Conservation (phyloP, 768 basidiomycete genomes). For the Ramaria rubella region DNA sequence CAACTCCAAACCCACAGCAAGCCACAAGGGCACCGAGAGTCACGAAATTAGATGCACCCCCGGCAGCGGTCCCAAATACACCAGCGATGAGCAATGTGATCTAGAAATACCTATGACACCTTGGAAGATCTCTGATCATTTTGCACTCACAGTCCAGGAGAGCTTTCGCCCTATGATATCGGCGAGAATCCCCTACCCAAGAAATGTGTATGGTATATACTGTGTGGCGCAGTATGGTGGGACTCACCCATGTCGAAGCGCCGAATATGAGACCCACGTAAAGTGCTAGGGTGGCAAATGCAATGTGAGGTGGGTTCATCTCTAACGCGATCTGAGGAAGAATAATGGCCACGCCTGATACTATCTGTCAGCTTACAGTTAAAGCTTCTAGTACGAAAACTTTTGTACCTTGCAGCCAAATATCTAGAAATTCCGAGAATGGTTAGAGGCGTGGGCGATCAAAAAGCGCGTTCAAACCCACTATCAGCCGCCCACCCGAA, state of each 20-base stretch:
- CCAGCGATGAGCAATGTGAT: conserved; percentile 33
- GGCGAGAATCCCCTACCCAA: conserved; percentile 34
- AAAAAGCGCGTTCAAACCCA: conserved; percentile 21
- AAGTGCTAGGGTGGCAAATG: conserved; percentile 41
- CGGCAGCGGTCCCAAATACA: conserved; percentile 46
- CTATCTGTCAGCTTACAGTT: background rate
- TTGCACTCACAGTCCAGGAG: conserved; percentile 22
- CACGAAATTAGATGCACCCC: conserved; percentile 40
- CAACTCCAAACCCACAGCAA: conserved; percentile 43
- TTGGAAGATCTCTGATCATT: background rate
- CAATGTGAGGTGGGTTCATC: conserved; percentile 35
- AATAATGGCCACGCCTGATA: conserved; percentile 34
- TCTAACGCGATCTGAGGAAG: conserved; percentile 39
- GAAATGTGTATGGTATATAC: background rate
- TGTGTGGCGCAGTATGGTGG: background rate
- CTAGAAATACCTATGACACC: conserved; percentile 13
- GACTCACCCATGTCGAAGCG: conserved; percentile 35
- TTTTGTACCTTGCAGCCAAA: conserved; percentile 37
- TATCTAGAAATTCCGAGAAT: conserved; percentile 19
- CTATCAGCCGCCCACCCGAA: conserved; percentile 47
- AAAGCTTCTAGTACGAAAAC: background rate
- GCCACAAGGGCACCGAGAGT: conserved; percentile 35
- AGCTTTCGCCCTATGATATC: conserved; percentile 42
- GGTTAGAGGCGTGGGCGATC: background rate
- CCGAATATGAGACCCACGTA: conserved; percentile 45